A percentile compares a stretch with the other conserved stretches of the same genome.
These are phyloP conservation scores for Cymbidium sinense DNA, from an alignment of 106 monocot species.

Conservation along the genomic window DNA sequence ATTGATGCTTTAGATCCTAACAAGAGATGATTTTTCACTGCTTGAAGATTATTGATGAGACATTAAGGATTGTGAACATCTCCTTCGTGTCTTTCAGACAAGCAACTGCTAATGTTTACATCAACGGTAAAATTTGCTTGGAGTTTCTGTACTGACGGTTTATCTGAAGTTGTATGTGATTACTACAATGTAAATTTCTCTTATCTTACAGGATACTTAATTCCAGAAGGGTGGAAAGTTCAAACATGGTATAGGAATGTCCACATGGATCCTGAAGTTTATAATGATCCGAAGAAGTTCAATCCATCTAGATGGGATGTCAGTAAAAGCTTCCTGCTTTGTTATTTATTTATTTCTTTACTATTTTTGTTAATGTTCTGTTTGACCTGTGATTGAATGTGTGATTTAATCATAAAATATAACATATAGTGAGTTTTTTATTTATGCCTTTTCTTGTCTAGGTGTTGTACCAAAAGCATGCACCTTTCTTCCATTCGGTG, in stretches of 20 bases:
- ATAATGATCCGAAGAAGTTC: constrained; percentile 57
- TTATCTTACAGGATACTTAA: constrained; percentile 50
- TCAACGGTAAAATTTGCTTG: constrained; percentile 58
- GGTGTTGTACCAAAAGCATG: constrained; percentile 58
- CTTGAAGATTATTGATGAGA: constrained; percentile 80
- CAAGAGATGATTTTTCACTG: background rate
- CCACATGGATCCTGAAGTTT: constrained; percentile 85
- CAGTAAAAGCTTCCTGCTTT: constrained; percentile 13
- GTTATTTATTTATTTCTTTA: background rate
- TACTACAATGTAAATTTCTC: background rate
- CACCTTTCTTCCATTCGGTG: constrained; percentile 78
- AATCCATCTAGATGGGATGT: constrained; percentile 96
- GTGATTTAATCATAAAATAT: background rate
- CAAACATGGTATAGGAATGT: constrained; percentile 80
- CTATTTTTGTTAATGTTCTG: background rate
- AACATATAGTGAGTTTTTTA: no score
- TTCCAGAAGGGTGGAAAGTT: constrained; percentile 93
- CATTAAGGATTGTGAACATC: constrained; percentile 66
- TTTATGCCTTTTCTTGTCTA: constrained; percentile 23
- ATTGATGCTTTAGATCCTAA: background rate
- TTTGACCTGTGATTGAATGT: background rate
- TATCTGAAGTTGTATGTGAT: background rate
- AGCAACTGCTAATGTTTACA: constrained; percentile 45
- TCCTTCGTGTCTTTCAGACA: constrained; percentile 79
- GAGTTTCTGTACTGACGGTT: background rate